These are phyloP conservation scores for Thalassiosira mediterranea DNA, from an alignment of 352 stramenopile genomes.

Conservation along the genomic window DNA sequence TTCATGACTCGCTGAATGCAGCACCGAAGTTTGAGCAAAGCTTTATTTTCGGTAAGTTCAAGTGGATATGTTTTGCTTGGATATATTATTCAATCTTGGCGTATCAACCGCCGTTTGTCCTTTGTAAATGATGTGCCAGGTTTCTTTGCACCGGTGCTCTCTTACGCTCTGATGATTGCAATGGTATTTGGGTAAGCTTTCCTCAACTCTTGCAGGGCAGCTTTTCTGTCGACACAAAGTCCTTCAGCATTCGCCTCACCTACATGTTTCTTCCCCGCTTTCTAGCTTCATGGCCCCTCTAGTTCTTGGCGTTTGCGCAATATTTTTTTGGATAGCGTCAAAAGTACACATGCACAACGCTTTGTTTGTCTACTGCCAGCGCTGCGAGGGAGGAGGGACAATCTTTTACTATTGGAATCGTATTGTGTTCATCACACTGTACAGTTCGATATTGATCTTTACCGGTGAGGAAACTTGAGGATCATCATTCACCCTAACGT, in stretches of 20 bases:
- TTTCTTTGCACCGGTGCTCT: slow-evolving; percentile 42
- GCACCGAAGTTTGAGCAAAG: slow-evolving; percentile 30
- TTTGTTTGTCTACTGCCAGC: slow-evolving; percentile 61
- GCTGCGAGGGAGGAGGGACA: slow-evolving; percentile 60
- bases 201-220: too few species aligned
- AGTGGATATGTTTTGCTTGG: too few species aligned
- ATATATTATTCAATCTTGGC: background rate
- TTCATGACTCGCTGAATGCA: slow-evolving; percentile 40
- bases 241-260: too few species aligned
- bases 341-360: slow-evolving; percentile 63
- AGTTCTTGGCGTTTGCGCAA: slow-evolving; percentile 41
- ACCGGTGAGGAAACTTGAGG: background rate
- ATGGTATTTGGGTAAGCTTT: slow-evolving; percentile 50
- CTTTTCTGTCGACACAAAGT: too few species aligned
- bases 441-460: slow-evolving; percentile 55
- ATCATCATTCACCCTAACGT: too few species aligned
- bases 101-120: background rate
- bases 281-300: slow-evolving; percentile 19
- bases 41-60: slow-evolving; percentile 52
- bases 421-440: slow-evolving; percentile 54
- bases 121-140: slow-evolving; percentile 6
- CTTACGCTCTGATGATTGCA: slow-evolving; percentile 50
- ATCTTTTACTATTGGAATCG: slow-evolving; percentile 63
- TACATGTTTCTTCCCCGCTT: too few species aligned
- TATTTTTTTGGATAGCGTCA: slow-evolving; percentile 54